Percentiles rank a stretch among this genome's conserved stretches.
Conservation (phyloP, 805 yeast genomes). For the Wickerhamomyces chambardii region DNA sequence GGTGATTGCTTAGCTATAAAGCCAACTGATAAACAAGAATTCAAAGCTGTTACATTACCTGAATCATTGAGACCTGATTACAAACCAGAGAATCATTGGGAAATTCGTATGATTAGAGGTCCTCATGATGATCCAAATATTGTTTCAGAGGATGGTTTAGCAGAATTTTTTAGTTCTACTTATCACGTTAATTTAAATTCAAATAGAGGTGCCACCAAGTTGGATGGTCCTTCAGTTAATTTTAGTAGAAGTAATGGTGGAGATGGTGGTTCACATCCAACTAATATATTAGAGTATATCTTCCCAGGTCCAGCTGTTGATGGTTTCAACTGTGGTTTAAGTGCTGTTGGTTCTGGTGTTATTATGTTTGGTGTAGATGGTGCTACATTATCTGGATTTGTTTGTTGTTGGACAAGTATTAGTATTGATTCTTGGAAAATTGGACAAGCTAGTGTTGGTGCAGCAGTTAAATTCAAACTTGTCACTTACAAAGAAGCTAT, state of each 20-base stretch:
- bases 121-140: conserved; percentile 22
- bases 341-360: conserved; percentile 17
- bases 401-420: conserved; percentile 17
- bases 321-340: conserved; percentile 9
- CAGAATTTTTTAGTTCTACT: conserved; percentile 10
- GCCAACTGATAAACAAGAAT: not conserved
- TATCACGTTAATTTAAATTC: conserved; percentile 19
- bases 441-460: conserved; percentile 22
- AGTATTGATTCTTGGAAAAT: conserved; percentile 22
- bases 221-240: conserved; percentile 19
- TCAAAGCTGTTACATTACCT: conserved; percentile 11
- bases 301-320: conserved; percentile 11
- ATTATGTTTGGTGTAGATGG: conserved; percentile 21
- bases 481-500: conserved; percentile 16
- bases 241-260: conserved; percentile 17
- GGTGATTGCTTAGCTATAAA: conserved; percentile 19
- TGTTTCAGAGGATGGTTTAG: conserved; percentile 15
- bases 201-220: conserved; percentile 19
- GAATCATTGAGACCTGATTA: conserved; percentile 9
- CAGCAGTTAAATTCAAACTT: conserved; percentile 12
- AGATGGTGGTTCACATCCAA: conserved; percentile 23
- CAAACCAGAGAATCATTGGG: conserved; percentile 8
- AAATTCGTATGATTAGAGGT: conserved; percentile 16
- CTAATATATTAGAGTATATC: conserved; percentile 19
- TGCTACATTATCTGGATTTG: conserved; percentile 20